Evolutionary conservation across 2,329 filamentous ascomycete species (phyloP), one percentile per base, ranked within the genome.

Genomic region (Anthostomella pinea): DNA sequence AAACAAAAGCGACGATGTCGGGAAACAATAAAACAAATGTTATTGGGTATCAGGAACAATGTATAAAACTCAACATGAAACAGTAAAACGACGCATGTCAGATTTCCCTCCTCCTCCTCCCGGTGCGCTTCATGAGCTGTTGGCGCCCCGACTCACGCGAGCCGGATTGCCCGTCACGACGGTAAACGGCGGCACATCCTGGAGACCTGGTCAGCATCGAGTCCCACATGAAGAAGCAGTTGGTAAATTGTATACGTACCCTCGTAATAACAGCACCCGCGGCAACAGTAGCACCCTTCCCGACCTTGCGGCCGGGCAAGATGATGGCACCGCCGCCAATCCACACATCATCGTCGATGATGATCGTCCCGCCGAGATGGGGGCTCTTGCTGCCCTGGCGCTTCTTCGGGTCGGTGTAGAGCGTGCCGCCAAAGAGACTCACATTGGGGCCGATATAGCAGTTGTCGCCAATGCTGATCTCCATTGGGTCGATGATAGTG

Each of bases 191-290:
- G 80, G 77, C 8, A 87, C 77, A 63, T 85, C 74, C 69, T 73
- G n/a, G 15, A 10, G 21, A 11, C 16, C 2, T 17, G 8, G 29
- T 48, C 17, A 48, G 45, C 16, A 34, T n/a, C n/a, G n/a, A 13
- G n/a, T 14, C 21, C 2, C 5, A 18, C 13, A 7, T 10, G 5
- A 13, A 30, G 13, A 13, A 30, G 13, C 10, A 14, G 17, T 17
- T 10, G n/a, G 9, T 6, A 17, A 19, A 8, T 21, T 4, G 7
- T 19, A 6, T 30, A 55, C 68, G 50, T 59, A 76, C 70, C 80
- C 84, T 91, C 1, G 87, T 90, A 15, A 95, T 89, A 23, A 95
- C 82, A 50, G 85, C 86, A 10, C 86, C 88, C 6, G 90, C 88
- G 8, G 87, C 89, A 43, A 95, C 76, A 1, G 85, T 87, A 38